phyloP scores from a whole-genome alignment of 1,139 yeast genomes.

The Kurtzmaniella natalensis region DNA sequence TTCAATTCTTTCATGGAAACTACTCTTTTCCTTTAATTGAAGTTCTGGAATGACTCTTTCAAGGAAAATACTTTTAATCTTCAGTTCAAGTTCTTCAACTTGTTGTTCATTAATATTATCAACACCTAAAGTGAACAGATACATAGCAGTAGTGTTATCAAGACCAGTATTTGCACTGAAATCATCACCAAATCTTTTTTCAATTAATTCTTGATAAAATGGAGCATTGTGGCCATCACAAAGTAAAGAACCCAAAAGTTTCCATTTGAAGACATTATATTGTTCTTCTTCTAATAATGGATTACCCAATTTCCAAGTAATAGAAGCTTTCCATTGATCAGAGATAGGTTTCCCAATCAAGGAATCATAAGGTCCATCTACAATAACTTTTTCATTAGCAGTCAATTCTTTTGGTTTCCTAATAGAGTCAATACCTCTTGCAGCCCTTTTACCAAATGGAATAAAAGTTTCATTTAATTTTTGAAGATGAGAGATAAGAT shows the following conservation, averaged over 20 bases:
- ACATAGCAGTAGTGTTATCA: constrained; percentile 75
- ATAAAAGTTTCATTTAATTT: constrained; percentile 51
- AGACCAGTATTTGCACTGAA: constrained; percentile 86
- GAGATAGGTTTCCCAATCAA: constrained; percentile 58
- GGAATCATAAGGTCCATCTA: constrained; percentile 77
- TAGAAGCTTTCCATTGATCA: constrained; percentile 70
- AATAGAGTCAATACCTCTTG: constrained; percentile 12
- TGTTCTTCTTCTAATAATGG: constrained; percentile 51
- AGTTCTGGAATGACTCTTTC: constrained; percentile 38
- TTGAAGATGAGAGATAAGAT: constrained; percentile 57
- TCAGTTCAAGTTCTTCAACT: constrained; percentile 40
- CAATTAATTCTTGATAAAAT: constrained; percentile 78
- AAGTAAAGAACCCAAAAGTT: constrained; percentile 64
- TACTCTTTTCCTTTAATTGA: constrained; percentile 32
- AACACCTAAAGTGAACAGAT: constrained; percentile 80
- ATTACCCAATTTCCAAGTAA: constrained; percentile 83
- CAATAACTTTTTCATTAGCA: constrained; percentile 14
- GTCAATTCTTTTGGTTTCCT: constrained; percentile 42
- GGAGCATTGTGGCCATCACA: constrained; percentile 94
- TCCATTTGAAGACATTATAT: constrained; percentile 70
- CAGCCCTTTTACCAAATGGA: constrained; percentile 48
- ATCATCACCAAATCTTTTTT: constrained; percentile 80
- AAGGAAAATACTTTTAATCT: constrained; percentile 39
- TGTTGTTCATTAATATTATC: constrained; percentile 64
- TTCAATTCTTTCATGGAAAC: constrained; percentile 62